phyloP scores from a whole-genome alignment of 331 rosid species.

The Quercus tomentella region DNA sequence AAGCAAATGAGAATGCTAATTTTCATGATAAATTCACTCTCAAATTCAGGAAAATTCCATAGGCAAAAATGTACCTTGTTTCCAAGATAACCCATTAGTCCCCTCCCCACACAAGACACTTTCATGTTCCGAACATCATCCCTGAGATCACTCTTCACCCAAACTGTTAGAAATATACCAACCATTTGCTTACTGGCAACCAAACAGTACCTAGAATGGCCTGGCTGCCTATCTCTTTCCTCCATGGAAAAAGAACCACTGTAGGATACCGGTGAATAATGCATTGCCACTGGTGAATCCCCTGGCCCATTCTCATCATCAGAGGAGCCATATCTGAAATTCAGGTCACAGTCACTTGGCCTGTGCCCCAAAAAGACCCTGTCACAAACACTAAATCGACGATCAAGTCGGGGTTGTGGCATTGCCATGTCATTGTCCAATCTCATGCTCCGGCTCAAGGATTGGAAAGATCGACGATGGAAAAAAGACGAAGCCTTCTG shows the following conservation, averaged over 20 bases:
- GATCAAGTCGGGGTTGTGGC: constrained; percentile 71
- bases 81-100: constrained; percentile 99
- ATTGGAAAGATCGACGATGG: constrained; percentile 89
- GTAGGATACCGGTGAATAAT: constrained; percentile 62
- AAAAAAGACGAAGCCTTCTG: constrained; percentile 78
- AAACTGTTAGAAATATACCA: constrained; percentile 84
- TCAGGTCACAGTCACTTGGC: constrained; percentile 71
- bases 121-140: constrained; percentile 87
- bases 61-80: constrained; percentile 61
- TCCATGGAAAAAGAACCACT: constrained; percentile 67
- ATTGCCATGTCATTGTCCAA: constrained; percentile 74
- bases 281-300: constrained; percentile 64
- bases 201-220: constrained; percentile 78
- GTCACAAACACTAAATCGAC: constrained; percentile 83
- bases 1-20: constrained; percentile 24
- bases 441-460: constrained; percentile 95
- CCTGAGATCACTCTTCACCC: constrained; percentile 92
- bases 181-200: constrained; percentile 99
- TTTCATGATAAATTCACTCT: background rate
- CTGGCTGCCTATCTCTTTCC: constrained; percentile 68
- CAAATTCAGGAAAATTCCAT: constrained; percentile 5
- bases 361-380: constrained; percentile 69
- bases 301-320: constrained; percentile 78
- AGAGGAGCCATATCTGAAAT: constrained; percentile 76
- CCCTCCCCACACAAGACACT: constrained; percentile 98